These are phyloP conservation scores for Rhodomyrtus psidioides DNA, from an alignment of 441 rosid genomes.

Conservation along the genomic window DNA sequence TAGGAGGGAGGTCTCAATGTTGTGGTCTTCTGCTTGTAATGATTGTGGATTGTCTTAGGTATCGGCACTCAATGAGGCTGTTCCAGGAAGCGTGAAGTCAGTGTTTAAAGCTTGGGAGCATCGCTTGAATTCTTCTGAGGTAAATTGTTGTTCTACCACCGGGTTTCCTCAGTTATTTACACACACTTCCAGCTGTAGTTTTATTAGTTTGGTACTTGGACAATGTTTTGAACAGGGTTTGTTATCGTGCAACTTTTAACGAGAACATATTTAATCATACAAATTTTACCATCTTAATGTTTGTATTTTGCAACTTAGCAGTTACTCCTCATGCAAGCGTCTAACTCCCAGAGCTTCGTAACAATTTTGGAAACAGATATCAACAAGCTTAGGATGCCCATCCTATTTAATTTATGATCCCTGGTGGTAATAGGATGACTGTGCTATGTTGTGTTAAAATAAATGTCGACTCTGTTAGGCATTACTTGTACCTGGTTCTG, in stretches of 20 bases:
- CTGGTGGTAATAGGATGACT: background rate
- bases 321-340: background rate
- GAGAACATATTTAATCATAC: background rate
- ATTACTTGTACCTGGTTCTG: background rate
- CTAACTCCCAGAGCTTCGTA: background rate
- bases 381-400: background rate
- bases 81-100: conserved; percentile 77
- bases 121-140: conserved; percentile 62
- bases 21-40: background rate
- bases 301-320: background rate
- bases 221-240: background rate
- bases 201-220: background rate
- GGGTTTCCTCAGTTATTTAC: background rate
- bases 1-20: background rate
- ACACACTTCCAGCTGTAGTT: background rate
- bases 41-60: conserved; percentile 29
- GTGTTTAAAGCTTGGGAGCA: conserved; percentile 95
- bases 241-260: background rate
- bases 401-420: background rate
- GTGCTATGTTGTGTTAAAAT: background rate
- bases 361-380: background rate
- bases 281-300: background rate
- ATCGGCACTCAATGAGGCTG: conserved; percentile 78
- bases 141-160: conserved; percentile 2
- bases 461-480: background rate